Base-by-base conservation (phyloP, 345 rosid species). In the Salix koriyanagi region DNA sequence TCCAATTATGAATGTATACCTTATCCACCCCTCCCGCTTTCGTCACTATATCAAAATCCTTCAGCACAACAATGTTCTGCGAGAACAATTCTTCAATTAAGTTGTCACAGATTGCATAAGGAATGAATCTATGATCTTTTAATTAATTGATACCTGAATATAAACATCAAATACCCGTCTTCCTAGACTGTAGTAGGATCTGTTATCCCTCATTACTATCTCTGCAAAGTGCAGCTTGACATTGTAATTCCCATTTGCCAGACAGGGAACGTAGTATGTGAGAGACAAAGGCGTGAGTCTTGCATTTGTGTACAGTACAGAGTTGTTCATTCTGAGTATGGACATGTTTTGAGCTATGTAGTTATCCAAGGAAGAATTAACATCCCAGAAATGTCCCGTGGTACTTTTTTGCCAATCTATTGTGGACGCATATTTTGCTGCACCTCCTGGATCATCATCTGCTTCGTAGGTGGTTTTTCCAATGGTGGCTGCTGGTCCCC, bases 121-220 rank as follows among this genome's bases (percentile, higher is more conserved):
- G 69, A 67, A 21, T 77, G 41, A 21, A 23, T 4, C 2, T 5
- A n/a, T 19, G 15, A n/a, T 72, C 48, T 72, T 36, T 30, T 8
- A 41, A 41, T 41, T 8, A 41, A 41, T 41, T 2, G 15, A 60
- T 12, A 87, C 94, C 94, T 89, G 90, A 79, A 90, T 58, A 82
- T 89, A 89, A 79, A 91, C 83, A 78, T 90, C 85, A 64, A 87
- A 88, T 8, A 87, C 2, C 56, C 92, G 92, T 81, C 88, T 84
- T 48, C 94, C 92, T 3, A 90, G 90, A 75, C 86, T 82, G 68
- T 14, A 80, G 75, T 78, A 88, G 37, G 66, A 79, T 28, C 74
- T 84, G 71, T 84, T 89, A 76, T 78, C 69, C 21, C 87, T 85
- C 56, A 91, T 90, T 46, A 85, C 72, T 74, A 89, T 65, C 88